A percentile compares a stretch with the other conserved stretches of the same genome.
These are phyloP conservation scores for Conringia planisiliqua DNA, from an alignment of 345 rosid species.

Conservation along the genomic window DNA sequence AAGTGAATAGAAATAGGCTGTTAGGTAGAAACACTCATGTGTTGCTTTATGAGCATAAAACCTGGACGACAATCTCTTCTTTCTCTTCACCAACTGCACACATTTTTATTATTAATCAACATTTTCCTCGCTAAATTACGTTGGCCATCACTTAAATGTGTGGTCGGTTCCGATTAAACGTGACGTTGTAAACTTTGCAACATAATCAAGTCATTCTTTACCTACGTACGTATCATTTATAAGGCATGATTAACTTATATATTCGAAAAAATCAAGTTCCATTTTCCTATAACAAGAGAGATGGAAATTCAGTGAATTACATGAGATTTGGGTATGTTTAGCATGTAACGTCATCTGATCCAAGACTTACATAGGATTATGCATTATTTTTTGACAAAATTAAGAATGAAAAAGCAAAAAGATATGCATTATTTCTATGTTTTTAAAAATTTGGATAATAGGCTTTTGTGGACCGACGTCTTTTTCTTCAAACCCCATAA, in stretches of 20 bases:
- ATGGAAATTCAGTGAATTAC: not conserved
- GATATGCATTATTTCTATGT: not conserved
- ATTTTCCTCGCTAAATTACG: not conserved
- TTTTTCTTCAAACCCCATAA: not conserved
- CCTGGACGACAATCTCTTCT: conserved; percentile 38
- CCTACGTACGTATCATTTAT: not conserved
- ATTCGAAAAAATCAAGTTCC: not conserved
- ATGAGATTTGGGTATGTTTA: not conserved
- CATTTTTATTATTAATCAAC: conserved; percentile 9
- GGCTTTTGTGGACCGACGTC: not conserved
- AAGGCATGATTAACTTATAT: not conserved
- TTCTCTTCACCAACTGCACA: conserved; percentile 25
- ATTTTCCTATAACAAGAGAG: not conserved
- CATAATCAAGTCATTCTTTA: not conserved
- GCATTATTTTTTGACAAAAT: not conserved
- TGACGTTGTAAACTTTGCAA: not conserved
- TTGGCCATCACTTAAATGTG: not conserved
- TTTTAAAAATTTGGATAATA: not conserved
- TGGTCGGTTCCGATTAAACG: not conserved
- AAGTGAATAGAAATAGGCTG: conserved; percentile 25
- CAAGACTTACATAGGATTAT: not conserved
- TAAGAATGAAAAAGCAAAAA: not conserved
- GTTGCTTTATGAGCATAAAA: conserved; percentile 57
- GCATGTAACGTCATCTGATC: not conserved
- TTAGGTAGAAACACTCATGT: conserved; percentile 43